A percentile compares a stretch with the other conserved stretches of the same genome.
Conservation (phyloP, 495 filamentous ascomycete genomes). For the Extremus antarcticus region DNA sequence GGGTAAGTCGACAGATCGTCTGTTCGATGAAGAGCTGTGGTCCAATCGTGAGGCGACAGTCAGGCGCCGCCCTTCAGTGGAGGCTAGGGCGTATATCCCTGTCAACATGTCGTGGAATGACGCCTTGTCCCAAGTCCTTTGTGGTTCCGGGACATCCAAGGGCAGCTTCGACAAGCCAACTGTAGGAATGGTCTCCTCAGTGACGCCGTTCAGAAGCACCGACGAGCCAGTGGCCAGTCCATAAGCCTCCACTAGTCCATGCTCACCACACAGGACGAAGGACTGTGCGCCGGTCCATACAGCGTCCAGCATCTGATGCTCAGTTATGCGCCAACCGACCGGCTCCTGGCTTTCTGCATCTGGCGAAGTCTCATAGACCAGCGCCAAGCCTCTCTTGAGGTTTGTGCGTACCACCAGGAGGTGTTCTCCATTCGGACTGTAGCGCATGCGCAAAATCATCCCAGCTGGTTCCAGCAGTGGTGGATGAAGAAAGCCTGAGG, state of each 20-base stretch:
- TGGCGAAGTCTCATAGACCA: constrained; percentile 10
- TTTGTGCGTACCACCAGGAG: constrained; percentile 9
- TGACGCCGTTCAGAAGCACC: neutral
- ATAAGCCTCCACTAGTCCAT: neutral
- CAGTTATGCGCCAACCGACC: constrained; percentile 12
- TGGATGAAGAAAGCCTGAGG: neutral
- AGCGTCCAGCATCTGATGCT: constrained; percentile 21
- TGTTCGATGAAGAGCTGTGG: neutral
- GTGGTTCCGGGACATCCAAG: neutral
- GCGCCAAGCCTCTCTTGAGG: constrained; percentile 6
- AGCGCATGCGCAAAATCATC: constrained; percentile 7
- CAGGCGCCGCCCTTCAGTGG: neutral
- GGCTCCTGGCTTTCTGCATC: constrained; percentile 15
- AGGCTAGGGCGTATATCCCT: neutral
- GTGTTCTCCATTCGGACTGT: constrained; percentile 5
- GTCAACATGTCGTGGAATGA: neutral
- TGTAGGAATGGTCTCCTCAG: neutral
- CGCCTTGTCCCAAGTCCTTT: neutral
- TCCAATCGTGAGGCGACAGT: neutral
- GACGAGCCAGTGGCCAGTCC: neutral
- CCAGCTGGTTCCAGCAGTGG: constrained; percentile 8
- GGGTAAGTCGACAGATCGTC: neutral
- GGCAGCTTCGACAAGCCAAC: neutral
- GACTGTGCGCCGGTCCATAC: constrained; percentile 19
- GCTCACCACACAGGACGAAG: neutral